Evolutionary conservation across 129 eudicot species (phyloP), one percentile per base, ranked within the genome.

Genomic region (Silybum marianum): DNA sequence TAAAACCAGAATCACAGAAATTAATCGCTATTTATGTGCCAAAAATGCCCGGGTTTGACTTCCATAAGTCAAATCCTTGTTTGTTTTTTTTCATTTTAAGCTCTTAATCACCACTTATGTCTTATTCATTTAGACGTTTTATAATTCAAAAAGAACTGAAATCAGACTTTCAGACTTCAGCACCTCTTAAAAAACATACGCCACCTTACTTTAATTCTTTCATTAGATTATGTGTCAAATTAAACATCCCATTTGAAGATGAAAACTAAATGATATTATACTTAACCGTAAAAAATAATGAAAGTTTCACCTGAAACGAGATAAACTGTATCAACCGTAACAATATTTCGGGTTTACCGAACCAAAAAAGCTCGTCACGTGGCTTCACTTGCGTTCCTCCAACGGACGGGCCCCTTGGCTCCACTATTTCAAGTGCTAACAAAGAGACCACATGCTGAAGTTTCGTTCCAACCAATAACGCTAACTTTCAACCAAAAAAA

Each of bases 381-480:
- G 99, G 99, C 92, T 93, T 96, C 26, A 96, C 95, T 81, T 91
- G 95, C 72, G 91, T 78, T 54, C 87, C 93, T 44, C 86, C 93
- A 16, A 40, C 80, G n/a, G 93, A 82, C 3, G 97, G 91, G 1
- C 95, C 96, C 71, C 80, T 80, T 67, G 95, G 93, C 82, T 90
- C 91, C 72, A 82, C 89, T 22, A 93, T 90, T 88, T 93, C 99
- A 65, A 96, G 93, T 42, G 99, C 99, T 86, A 96, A 88, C 69
- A 90, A 75, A 54, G 99, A 93, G 78, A 96, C 99, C 34, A 96
- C 97, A 82, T 96, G 99, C 80, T 96, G 98, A 66, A 93, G 99
- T 87, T 96, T 96, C 62, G 99, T 96, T 25, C 99, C 98, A 18
- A 96, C 98, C 89, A 96, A 46, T 90, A 96, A 86, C 19, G 85